phyloP scores from a whole-genome alignment of 2,329 filamentous ascomycete species.

The Sporothrix inflata region DNA sequence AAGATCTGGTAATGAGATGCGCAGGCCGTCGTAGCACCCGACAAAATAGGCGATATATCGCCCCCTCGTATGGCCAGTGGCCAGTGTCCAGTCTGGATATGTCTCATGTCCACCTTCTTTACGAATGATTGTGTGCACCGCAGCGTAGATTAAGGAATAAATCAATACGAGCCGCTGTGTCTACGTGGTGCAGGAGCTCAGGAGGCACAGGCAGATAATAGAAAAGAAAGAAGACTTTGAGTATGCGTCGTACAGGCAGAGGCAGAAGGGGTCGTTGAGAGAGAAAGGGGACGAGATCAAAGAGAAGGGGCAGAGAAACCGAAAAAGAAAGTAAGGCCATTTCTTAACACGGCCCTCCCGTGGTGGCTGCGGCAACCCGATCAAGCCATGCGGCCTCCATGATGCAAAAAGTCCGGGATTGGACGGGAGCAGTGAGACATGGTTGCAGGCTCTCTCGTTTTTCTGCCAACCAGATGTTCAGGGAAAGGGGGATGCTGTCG shows the following conservation, averaged over 20 bases:
- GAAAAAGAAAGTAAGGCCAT: neutral
- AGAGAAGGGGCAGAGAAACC: neutral
- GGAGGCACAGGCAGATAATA: neutral
- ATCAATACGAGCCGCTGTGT: slow-evolving; percentile 1
- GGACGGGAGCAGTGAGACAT: slow-evolving; percentile 14
- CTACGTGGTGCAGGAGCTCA: neutral
- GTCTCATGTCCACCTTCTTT: neutral
- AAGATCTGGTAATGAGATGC: neutral
- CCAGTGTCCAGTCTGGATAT: neutral
- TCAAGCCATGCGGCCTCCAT: slow-evolving; percentile 15
- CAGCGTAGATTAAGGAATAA: neutral
- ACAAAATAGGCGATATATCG: neutral
- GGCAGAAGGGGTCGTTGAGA: neutral
- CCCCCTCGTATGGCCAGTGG: neutral
- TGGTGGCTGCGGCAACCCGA: slow-evolving; percentile 8
- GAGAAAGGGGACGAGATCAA: no score
- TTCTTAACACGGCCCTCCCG: neutral
- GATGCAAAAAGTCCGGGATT: neutral
- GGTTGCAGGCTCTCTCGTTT: neutral
- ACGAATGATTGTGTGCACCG: neutral
- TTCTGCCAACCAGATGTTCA: neutral
- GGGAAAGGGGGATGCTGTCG: neutral
- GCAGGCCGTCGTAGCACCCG: neutral
- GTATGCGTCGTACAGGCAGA: neutral
- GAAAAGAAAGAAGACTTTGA: no score